These are phyloP conservation scores for Zalerion maritima DNA, from an alignment of 495 filamentous ascomycete species.

Conservation along the genomic window DNA sequence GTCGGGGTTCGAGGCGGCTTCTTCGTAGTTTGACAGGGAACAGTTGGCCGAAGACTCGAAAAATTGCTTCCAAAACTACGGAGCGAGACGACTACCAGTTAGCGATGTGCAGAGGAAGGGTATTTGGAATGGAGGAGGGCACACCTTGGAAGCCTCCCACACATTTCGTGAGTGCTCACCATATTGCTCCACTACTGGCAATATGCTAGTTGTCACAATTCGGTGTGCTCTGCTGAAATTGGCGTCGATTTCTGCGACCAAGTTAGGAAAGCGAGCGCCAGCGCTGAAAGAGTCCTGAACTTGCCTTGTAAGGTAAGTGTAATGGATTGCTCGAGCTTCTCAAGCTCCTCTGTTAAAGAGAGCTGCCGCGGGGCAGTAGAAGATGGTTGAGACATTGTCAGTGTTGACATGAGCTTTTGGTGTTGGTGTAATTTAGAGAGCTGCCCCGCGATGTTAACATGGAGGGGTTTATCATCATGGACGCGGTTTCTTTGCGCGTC, in stretches of 20 bases:
- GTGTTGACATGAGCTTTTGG: not conserved
- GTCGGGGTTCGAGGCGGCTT: slow-evolving; percentile 42
- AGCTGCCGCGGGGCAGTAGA: slow-evolving; percentile 47
- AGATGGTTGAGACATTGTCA: slow-evolving; percentile 25
- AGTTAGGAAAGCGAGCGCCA: slow-evolving; percentile 5
- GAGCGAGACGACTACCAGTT: slow-evolving; percentile 4
- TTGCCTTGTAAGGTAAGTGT: slow-evolving; percentile 88
- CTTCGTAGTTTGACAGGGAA: slow-evolving; percentile 90
- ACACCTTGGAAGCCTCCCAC: slow-evolving; percentile 91
- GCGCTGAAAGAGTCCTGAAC: not conserved
- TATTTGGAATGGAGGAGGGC: slow-evolving; percentile 1
- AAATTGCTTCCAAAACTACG: slow-evolving; percentile 98
- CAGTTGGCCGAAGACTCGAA: slow-evolving; percentile 97
- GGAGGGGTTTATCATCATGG: too few relatives aligned
- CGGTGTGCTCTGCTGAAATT: slow-evolving; percentile 96
- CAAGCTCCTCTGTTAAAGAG: slow-evolving; percentile 83
- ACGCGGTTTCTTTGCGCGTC: too few relatives aligned
- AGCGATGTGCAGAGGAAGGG: slow-evolving; percentile 1
- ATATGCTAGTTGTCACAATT: slow-evolving; percentile 84
- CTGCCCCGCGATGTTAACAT: too few relatives aligned
- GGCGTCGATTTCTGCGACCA: slow-evolving; percentile 87
- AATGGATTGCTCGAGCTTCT: slow-evolving; percentile 92
- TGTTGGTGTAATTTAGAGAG: too few relatives aligned
- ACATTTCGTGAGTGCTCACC: slow-evolving; percentile 84
- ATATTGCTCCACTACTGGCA: slow-evolving; percentile 93